phyloP scores from a whole-genome alignment of 2,329 filamentous ascomycete genomes.

The Sordariomycetes sp. region DNA sequence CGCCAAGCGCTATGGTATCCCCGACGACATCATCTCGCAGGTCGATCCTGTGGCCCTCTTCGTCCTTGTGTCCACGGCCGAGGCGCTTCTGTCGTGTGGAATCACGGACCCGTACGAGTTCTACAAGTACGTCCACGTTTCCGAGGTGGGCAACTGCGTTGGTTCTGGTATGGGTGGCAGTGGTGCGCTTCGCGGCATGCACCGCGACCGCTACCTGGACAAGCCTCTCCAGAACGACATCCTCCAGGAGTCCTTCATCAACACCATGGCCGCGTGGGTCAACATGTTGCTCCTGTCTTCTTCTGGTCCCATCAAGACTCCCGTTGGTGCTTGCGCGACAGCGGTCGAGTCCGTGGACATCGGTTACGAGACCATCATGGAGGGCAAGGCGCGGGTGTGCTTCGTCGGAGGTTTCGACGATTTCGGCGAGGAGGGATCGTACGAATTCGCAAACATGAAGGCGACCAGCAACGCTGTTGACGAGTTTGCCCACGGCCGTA shows the following conservation, averaged over 20 bases:
- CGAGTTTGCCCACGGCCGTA: constrained; percentile 90
- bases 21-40: constrained; percentile 94
- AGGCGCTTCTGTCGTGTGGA: constrained; percentile 83
- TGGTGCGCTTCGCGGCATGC: constrained; percentile 88
- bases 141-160: constrained; percentile 95
- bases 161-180: constrained; percentile 98
- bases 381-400: constrained; percentile 95
- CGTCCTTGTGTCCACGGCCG: constrained; percentile 86
- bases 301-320: constrained; percentile 96
- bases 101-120: constrained; percentile 99
- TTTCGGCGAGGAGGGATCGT: constrained; percentile 97
- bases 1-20: constrained; percentile 89
- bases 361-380: constrained; percentile 95
- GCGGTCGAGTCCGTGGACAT: constrained; percentile 96
- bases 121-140: constrained; percentile 98
- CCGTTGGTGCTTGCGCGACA: constrained; percentile 93
- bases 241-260: constrained; percentile 98
- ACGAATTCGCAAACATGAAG: constrained; percentile 99
- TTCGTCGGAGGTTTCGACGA: constrained; percentile 98
- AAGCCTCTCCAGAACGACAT: constrained; percentile 98
- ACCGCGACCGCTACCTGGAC: constrained; percentile 94
- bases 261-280: constrained; percentile 99
- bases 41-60: constrained; percentile 95
- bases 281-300: constrained; percentile 98
- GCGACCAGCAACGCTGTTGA: constrained; percentile 97